phyloP scores from a whole-genome alignment of 2,329 filamentous ascomycete genomes.

The Aspergillus neotritici region DNA sequence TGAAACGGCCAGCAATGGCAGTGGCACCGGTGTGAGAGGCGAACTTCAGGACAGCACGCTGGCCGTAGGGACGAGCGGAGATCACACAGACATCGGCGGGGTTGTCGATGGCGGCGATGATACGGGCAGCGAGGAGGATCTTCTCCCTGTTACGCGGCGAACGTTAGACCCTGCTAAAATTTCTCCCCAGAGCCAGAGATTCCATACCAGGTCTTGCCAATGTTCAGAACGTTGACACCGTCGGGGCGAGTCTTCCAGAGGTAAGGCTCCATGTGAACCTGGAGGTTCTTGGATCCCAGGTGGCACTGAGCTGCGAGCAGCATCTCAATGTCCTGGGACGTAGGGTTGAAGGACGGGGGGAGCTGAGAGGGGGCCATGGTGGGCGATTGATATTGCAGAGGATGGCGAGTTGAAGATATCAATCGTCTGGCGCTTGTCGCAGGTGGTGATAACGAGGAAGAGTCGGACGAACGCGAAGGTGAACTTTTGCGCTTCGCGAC shows the following conservation, averaged over 20 bases:
- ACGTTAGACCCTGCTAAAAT: constrained; percentile 17
- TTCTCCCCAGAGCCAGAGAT: background rate
- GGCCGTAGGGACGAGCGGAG: constrained; percentile 98
- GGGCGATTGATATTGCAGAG: constrained; percentile 49
- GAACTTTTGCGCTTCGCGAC: constrained; percentile 23
- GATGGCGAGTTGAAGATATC: constrained; percentile 36
- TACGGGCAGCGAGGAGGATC: constrained; percentile 96
- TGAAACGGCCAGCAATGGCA: constrained; percentile 99
- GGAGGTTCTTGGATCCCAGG: constrained; percentile 97
- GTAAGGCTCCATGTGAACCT: constrained; percentile 99
- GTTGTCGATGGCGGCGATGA: constrained; percentile 99
- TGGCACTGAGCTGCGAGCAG: constrained; percentile 95
- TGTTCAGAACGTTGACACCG: constrained; percentile 98
- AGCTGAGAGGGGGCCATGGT: constrained; percentile 95
- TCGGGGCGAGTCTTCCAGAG: constrained; percentile 99
- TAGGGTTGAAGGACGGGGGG: constrained; percentile 92
- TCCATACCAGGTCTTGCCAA: constrained; percentile 97
- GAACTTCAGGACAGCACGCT: constrained; percentile 99
- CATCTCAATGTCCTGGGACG: constrained; percentile 98
- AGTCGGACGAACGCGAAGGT: constrained; percentile 25
- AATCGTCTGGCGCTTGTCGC: constrained; percentile 44
- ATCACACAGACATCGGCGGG: constrained; percentile 98
- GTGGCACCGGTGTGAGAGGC: constrained; percentile 96
- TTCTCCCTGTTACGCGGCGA: constrained; percentile 69
- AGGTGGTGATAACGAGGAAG: constrained; percentile 29